These are phyloP conservation scores for Aquilaria yunnanensis DNA, from an alignment of 345 rosid species.

Conservation along the genomic window DNA sequence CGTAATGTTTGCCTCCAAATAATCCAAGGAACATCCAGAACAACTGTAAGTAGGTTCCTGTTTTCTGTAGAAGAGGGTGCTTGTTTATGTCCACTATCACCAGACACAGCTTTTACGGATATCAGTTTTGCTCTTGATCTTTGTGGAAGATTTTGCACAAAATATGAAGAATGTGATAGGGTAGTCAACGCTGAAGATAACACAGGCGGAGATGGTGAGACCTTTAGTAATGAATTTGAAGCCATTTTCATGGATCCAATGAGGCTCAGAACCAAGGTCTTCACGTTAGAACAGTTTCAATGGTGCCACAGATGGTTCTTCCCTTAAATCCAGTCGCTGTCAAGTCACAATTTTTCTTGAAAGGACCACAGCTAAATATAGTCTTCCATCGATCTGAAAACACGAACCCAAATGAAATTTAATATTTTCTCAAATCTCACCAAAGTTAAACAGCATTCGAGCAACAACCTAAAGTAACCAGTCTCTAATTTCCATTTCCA, in stretches of 20 bases:
- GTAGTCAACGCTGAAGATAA: conserved; percentile 31
- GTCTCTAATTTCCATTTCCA: too few species aligned
- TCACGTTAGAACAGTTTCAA: neutral
- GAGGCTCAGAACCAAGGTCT: too few species aligned
- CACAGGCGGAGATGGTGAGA: conserved; percentile 34
- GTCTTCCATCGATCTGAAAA: neutral
- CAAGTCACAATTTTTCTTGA: neutral
- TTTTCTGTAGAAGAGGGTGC: conserved; percentile 38
- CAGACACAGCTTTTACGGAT: conserved; percentile 44
- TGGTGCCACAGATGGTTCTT: conserved; percentile 3
- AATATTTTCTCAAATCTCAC: too few species aligned
- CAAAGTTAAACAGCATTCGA: neutral
- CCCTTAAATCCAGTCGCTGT: neutral
- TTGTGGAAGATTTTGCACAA: conserved; percentile 48
- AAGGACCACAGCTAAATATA: too few species aligned
- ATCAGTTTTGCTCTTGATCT: conserved; percentile 32
- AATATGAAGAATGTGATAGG: conserved; percentile 20
- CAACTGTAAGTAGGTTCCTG: conserved; percentile 54
- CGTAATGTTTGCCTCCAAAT: conserved; percentile 80
- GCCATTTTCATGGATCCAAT: conserved; percentile 29
- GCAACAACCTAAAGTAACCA: too few species aligned
- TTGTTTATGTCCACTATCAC: conserved; percentile 40
- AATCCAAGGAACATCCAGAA: conserved; percentile 57
- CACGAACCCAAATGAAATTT: neutral
- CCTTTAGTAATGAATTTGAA: conserved; percentile 36